Evolutionary conservation across 306 rosid genomes (phyloP), one percentile per base, ranked within the genome.

Genomic region (Rubus parviflorus): DNA sequence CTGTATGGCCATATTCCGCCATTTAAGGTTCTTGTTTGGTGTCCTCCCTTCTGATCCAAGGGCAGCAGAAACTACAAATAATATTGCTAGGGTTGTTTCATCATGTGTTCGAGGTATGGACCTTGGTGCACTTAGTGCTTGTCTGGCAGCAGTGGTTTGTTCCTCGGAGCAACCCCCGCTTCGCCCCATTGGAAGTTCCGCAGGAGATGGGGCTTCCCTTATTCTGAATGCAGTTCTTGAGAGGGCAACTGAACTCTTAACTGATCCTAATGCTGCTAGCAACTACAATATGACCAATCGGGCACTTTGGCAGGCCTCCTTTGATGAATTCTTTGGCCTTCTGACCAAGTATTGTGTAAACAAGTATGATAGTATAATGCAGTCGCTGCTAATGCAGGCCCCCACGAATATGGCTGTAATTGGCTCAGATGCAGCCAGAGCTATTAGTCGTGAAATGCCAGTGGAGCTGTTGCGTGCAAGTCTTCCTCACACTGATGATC

Each of bases 1-100:
- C 61, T 93, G 99, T 87, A 96, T 96, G 99, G 93, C 98, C 57
- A 88, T 96, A 62, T 96, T 88, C 83, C 93, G 98, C 40, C 98
- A 96, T 77, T 79, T 88, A 57, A 87, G 93, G 80, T 93, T 93
- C 78, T 76, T 96, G 90, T 96, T 96, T 84, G 98, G 98, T 54
- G 72, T 73, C 71, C 90, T 87, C 72, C 94, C 98, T 25, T 74
- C 96, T 5, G 97, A 96, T 84, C 83, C 88, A 66, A 77, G 81
- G 30, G 84, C 96, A 60, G 90, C 92, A 35, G 96, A 89, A 72
- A 83, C 92, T 6, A 79, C 91, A 41, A 81, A 48, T 72, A 84
- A 86, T 82, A 92, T 96, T 80, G 98, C 96, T 3, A 87, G 43
- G 84, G 86, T 86, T 62, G 97, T 91, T 75, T 87, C 99, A 61